Evolutionary conservation across 2,329 filamentous ascomycete genomes (phyloP), one percentile per base, ranked within the genome.

Genomic region (Xylariaceae sp.): DNA sequence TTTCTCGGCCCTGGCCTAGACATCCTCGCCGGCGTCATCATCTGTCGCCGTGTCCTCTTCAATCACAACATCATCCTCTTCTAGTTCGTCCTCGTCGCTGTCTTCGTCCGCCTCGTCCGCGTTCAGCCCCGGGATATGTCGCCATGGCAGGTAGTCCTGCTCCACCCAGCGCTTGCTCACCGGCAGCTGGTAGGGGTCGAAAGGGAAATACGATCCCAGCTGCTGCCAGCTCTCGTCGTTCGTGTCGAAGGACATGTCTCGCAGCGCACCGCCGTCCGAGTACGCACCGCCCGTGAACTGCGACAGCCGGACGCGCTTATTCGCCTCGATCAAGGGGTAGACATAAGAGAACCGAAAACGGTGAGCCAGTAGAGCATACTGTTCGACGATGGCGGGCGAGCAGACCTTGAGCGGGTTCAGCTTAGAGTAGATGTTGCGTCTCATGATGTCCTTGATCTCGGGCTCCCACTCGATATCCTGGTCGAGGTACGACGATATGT

Each of bases 341-440:
- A 96, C 78, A 56, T 94, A 96, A 59, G 94, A 75, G 51, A 98
- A 84, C 37, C 80, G 75, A 40, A 96, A 78, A 44, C 92, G 83
- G 50, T 87, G 79, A 2, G 89, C 80, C 33, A 96, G 80, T 52
- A 83, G 83, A 15, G 90, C 88, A 54, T 96, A 98, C 51, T 96
- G 85, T 31, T 83, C 73, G 17, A 96, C 90, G 40, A 98, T 95
- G 7, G 77, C 75, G 0, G 88, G 86, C 2, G 89, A 86, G 67
- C 89, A 94, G 44, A 98, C 84, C 57, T 94, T 94, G 33, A 98
- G 77, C 1, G 92, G 92, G 57, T 98, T 98, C 49, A 98, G 80
- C 45, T 80, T 82, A 35, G 83, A 89, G 60, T 87, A 83, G 49
- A 96, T 85, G 51, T 89, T 85, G 25, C 75, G 74, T 31, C 77